Base-by-base conservation (phyloP, 2,329 filamentous ascomycete species). In the Sporothrix euskadiensis region DNA sequence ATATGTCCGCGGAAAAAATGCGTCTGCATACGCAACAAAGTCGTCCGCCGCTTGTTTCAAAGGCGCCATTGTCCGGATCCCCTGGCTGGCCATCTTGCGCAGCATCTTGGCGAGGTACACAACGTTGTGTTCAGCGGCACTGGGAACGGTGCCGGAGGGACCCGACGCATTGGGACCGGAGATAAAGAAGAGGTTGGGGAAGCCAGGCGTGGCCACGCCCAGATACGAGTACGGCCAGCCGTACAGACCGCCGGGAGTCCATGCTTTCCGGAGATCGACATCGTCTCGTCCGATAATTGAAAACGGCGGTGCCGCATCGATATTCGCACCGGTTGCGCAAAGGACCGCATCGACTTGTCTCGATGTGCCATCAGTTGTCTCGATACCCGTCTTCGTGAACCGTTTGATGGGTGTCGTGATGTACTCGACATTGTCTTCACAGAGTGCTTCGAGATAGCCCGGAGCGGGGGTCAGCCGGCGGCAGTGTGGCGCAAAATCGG, bases 381-480 rank as follows among this genome's bases (percentile, higher is more conserved):
- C 44, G 44, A 49, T 49, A 2, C 14, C 44, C 44, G 14, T 49
- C 4, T 5, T 12, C 12, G 44, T 49, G 44, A 49, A 19, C 4
- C 44, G 44, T 5, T 49, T 49, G 44, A 19, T 49, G 12, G 44
- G 44, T 14, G 44, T 49, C 44, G 14, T 49, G 4, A 49, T 49
- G 44, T 49, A 49, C 14, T 19, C 44, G 16, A 91, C 89, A 71
- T 91, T 90, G 4, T 86, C 84, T 75, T 88, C 84, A 0, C 85
- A 41, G 91, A 82, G 0, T 89, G 88, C 44, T 78, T 91, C 90
- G 4, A 92, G 84, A 76, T 92, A 92, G 0, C 89, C 90, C 0
- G 89, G 89, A 0, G 89, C 89, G 12, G 44, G 44, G 16, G 44
- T 49, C 4, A 49, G 14, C 14, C 0, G 90, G 88, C 0, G 90